A percentile compares a stretch with the other conserved stretches of the same genome.
Evolutionary conservation across 177 flowering plant species (phyloP).

Genomic region (Vitis hybrid): DNA sequence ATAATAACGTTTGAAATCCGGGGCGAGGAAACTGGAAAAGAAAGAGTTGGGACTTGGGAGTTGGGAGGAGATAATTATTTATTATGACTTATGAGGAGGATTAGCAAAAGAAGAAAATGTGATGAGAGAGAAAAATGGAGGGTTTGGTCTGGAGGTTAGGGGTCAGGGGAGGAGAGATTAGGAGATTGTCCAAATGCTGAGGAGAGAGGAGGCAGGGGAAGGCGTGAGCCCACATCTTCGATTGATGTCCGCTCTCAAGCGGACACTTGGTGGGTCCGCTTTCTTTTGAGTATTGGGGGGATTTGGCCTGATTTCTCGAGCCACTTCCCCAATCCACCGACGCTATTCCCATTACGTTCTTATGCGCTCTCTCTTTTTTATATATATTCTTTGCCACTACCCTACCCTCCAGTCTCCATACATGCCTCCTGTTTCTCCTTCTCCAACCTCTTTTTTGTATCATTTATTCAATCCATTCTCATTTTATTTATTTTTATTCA

Average conservation of each 20-base stretch:
- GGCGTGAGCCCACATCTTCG: slow-evolving; percentile 8
- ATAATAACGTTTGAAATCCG: neutral
- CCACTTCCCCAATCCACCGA: slow-evolving; percentile 2
- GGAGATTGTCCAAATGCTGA: slow-evolving; percentile 16
- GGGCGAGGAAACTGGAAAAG: neutral
- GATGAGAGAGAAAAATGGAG: neutral
- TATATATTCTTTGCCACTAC: neutral
- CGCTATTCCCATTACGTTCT: neutral
- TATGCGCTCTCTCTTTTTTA: neutral
- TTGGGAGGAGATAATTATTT: neutral
- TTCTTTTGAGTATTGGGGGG: neutral
- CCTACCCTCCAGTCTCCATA: neutral
- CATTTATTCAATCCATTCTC: too few relatives aligned
- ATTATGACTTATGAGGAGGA: neutral
- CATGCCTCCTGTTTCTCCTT: too few relatives aligned
- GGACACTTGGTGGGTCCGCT: slow-evolving; percentile 18
- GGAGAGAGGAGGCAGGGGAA: slow-evolving; percentile 20
- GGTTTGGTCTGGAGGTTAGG: slow-evolving; percentile 30
- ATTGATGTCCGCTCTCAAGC: slow-evolving; percentile 9
- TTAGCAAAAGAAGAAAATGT: neutral
- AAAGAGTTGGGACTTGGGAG: neutral
- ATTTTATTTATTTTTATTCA: too few relatives aligned
- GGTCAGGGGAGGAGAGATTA: slow-evolving; percentile 17
- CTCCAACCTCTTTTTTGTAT: too few relatives aligned
- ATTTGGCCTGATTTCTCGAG: neutral